These are phyloP conservation scores for Cadophora sp. DNA, from an alignment of 2,329 filamentous ascomycete species.

Conservation along the genomic window DNA sequence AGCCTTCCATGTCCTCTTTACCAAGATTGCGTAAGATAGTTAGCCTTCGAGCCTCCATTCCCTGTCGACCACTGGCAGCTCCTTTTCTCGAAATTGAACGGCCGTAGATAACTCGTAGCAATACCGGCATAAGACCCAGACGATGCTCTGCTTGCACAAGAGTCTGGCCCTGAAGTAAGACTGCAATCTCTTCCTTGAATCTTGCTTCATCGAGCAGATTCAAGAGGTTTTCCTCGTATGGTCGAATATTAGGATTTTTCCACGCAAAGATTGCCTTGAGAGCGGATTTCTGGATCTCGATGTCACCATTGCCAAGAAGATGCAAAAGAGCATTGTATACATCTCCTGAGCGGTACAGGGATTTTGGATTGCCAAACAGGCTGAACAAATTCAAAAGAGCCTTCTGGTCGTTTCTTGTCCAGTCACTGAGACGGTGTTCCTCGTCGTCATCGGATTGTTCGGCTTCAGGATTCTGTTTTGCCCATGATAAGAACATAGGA, in stretches of 20 bases:
- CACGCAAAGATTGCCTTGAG: constrained; percentile 87
- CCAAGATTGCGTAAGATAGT: constrained; percentile 81
- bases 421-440: constrained; percentile 53
- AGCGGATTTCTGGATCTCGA: constrained; percentile 84
- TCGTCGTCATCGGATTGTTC: constrained; percentile 39
- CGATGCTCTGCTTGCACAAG: constrained; percentile 78
- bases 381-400: constrained; percentile 81
- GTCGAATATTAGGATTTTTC: constrained; percentile 78
- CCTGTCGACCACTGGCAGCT: constrained; percentile 76
- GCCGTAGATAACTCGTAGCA: constrained; percentile 88
- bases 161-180: constrained; percentile 80
- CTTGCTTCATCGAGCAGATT: constrained; percentile 89
- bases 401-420: constrained; percentile 83
- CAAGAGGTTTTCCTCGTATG: constrained; percentile 85
- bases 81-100: constrained; percentile 85
- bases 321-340: constrained; percentile 78
- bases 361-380: constrained; percentile 85
- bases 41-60: constrained; percentile 81
- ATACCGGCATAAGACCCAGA: constrained; percentile 77
- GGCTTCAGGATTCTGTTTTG: constrained; percentile 52
- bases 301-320: constrained; percentile 85
- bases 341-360: constrained; percentile 77
- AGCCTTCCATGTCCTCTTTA: constrained; percentile 76
- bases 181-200: constrained; percentile 92
- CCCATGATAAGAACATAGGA: constrained; percentile 85